phyloP scores from a whole-genome alignment of 1,284 basidiomycete genomes.

The Hymenochaete sp. region DNA sequence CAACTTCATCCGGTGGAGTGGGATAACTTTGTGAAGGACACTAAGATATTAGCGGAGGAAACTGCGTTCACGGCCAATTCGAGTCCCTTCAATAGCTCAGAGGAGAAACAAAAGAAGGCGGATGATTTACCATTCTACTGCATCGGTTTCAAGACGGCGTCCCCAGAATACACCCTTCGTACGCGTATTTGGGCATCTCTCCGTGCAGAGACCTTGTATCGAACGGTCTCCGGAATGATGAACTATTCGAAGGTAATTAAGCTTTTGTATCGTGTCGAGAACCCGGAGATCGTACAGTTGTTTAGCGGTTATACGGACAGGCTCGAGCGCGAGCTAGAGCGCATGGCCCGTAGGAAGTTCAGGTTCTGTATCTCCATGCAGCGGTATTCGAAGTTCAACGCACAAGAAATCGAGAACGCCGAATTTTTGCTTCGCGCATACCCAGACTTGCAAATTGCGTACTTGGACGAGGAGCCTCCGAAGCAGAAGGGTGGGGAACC shows the following conservation, averaged over 20 bases:
- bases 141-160: slow-evolving; percentile 98
- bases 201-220: slow-evolving; percentile 95
- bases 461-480: slow-evolving; percentile 90
- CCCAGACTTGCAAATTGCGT: slow-evolving; percentile 97
- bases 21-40: slow-evolving; percentile 99
- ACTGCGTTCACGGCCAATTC: slow-evolving; percentile 47
- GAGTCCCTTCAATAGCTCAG: too few relatives aligned
- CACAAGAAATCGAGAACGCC: slow-evolving; percentile 98
- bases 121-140: slow-evolving; percentile 99
- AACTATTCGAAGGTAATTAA: slow-evolving; percentile 99
- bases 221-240: slow-evolving; percentile 99
- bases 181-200: slow-evolving; percentile 99
- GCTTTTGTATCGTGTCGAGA: slow-evolving; percentile 96
- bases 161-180: slow-evolving; percentile 96
- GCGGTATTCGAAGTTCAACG: slow-evolving; percentile 98
- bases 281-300: slow-evolving; percentile 95
- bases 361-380: slow-evolving; percentile 99
- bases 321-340: slow-evolving; percentile 92
- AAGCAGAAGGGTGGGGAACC: slow-evolving; percentile 83
- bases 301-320: slow-evolving; percentile 97
- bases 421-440: slow-evolving; percentile 98
- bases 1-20: slow-evolving; percentile 99
- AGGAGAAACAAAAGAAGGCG: slow-evolving; percentile 75
- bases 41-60: slow-evolving; percentile 97
- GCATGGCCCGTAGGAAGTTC: slow-evolving; percentile 98